These are phyloP conservation scores for Gnomoniopsis sp. DNA, from an alignment of 2,329 filamentous ascomycete species.

Conservation along the genomic window DNA sequence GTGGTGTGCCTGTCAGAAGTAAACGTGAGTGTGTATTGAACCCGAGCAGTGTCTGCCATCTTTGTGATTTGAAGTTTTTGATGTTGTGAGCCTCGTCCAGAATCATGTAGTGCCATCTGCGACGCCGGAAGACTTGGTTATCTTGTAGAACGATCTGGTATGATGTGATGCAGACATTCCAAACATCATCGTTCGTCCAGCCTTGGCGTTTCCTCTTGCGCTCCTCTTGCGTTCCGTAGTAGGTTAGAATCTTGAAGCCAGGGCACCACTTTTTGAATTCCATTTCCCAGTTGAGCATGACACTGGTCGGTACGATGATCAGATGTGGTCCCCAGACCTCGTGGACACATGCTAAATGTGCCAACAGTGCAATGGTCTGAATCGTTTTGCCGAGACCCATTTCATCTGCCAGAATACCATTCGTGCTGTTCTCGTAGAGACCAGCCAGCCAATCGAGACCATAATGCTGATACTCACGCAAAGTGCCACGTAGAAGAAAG, in stretches of 20 bases:
- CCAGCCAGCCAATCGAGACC: constrained; percentile 97
- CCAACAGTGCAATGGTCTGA: constrained; percentile 90
- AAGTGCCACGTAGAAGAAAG: constrained; percentile 77
- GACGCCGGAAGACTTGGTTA: constrained; percentile 86
- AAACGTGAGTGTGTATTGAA: constrained; percentile 89
- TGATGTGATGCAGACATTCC: constrained; percentile 97
- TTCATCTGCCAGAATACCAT: constrained; percentile 94
- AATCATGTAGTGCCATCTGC: constrained; percentile 96
- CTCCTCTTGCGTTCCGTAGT: constrained; percentile 93
- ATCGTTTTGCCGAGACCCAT: constrained; percentile 99
- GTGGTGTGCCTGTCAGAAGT: constrained; percentile 85
- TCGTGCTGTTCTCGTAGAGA: constrained; percentile 87
- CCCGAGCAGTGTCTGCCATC: constrained; percentile 92
- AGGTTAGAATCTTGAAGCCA: constrained; percentile 95
- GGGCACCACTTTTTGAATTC: constrained; percentile 99
- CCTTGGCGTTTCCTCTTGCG: constrained; percentile 85
- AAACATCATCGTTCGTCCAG: constrained; percentile 89
- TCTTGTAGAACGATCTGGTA: constrained; percentile 96
- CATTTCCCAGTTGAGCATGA: constrained; percentile 99
- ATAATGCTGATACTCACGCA: constrained; percentile 94
- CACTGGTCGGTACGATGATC: constrained; percentile 93
- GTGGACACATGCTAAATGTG: constrained; percentile 86
- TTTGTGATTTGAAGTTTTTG: constrained; percentile 97
- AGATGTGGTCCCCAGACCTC: constrained; percentile 95
- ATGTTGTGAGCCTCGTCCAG: constrained; percentile 99